Base-by-base conservation (phyloP, 495 filamentous ascomycete species). In the Beverwykella pulmonaria region DNA sequence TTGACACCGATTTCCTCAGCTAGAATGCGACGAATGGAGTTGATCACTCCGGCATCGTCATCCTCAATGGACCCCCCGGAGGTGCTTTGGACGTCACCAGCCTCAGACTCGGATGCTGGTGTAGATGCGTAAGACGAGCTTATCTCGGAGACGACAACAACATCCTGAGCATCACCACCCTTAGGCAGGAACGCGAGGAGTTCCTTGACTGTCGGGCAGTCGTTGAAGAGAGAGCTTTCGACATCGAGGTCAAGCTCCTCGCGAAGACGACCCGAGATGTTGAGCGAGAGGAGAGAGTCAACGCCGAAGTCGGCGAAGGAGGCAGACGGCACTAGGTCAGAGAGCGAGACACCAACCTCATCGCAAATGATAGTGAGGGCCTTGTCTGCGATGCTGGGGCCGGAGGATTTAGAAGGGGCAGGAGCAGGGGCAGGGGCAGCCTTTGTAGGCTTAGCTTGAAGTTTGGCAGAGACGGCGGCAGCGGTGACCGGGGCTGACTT, bases 271-370 rank as follows among this genome's bases (percentile, higher is more conserved):
- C 52, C 52, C 5, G 65, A 71, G 22, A 84, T 79, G 36, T 75
- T 77, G 25, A 86, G 68, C 1, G 77, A 74, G 46, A 83, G 57
- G 10, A 86, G 78, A 7, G 79, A 82, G 63, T 86, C 83, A 7
- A 86, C 68, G 0, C 83, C 83, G 25, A 81, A 59, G 57, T 82
- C 81, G 7, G 77, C 70, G 67, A 25, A 85, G 57, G 12, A 77
- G 0, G 32, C 36, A 6, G 25, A 30, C 12, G 39, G 39, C 1
- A 47, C 25, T 25, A 63, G 61, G 17, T 63, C 60, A 52, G 44
- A 53, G 26, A 58, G 20, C 19, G 58, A 36, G 19, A 68, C 59
- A 1, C 59, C 82, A 27, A 74, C 79, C 65, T 82, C 81, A 15
- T 81, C 76, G 1, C 78, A 73, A 22, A 85, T 75, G 23, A 84